phyloP scores from a whole-genome alignment of 2,329 filamentous ascomycete genomes.

The Colletotrichum australisinense region DNA sequence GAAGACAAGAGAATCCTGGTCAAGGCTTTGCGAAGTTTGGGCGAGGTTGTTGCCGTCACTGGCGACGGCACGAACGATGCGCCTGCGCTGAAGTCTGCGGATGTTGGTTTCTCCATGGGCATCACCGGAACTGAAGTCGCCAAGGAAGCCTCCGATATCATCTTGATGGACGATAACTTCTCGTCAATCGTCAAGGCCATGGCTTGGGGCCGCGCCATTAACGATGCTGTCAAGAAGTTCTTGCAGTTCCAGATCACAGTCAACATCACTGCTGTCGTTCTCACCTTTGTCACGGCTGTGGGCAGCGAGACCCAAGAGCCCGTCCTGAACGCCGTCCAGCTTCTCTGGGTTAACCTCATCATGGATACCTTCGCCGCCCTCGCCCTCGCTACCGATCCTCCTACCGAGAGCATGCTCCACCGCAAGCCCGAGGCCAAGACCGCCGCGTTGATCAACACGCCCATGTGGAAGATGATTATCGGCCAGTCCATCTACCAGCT shows the following conservation, averaged over 20 bases:
- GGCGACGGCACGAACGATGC: constrained; percentile 77
- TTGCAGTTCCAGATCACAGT: constrained; percentile 76
- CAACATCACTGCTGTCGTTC: constrained; percentile 83
- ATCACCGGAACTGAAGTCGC: constrained; percentile 74
- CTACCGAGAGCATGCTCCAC: constrained; percentile 74
- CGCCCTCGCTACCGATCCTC: constrained; percentile 81
- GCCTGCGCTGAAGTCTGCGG: constrained; percentile 73
- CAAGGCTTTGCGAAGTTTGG: constrained; percentile 71
- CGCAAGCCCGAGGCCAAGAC: constrained; percentile 81
- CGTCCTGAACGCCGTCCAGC: constrained; percentile 81
- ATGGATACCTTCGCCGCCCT: constrained; percentile 87
- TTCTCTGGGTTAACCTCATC: constrained; percentile 87
- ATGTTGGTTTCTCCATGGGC: constrained; percentile 78
- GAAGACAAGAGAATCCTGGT: constrained; percentile 77
- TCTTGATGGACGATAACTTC: constrained; percentile 73
- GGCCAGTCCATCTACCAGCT: constrained; percentile 85
- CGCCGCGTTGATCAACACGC: constrained; percentile 77
- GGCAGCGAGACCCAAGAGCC: constrained; percentile 70
- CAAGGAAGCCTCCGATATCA: constrained; percentile 71
- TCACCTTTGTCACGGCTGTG: constrained; percentile 84
- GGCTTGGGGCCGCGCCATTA: constrained; percentile 72
- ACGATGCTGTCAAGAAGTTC: constrained; percentile 74
- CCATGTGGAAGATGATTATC: constrained; percentile 93
- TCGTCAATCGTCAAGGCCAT: constrained; percentile 71
- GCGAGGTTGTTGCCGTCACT: constrained; percentile 75